Evolutionary conservation across 306 rosid genomes (phyloP), one percentile per base, ranked within the genome.

Genomic region (Prosopis cineraria): DNA sequence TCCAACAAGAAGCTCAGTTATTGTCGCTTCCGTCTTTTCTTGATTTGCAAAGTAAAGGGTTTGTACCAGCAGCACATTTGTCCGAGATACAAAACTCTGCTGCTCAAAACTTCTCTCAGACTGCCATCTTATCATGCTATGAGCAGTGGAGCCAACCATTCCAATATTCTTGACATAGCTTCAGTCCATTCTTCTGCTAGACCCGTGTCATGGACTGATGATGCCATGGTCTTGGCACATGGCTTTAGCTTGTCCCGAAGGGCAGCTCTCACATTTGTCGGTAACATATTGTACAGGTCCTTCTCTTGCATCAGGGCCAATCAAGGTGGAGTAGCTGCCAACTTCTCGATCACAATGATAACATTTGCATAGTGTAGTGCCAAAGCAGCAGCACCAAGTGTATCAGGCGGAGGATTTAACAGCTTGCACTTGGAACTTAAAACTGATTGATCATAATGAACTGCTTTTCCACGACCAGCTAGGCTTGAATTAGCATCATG

Each of bases 101-200:
- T 96, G 99, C 89, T 96, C 99, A 66, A 82, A 91, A 76, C 98
- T 93, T 75, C 99, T 88, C 87, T 96, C 99, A 0, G 99, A 91
- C 79, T 96, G 99, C 99, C 99, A 96, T 87, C 94, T 87, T 47
- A 93, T 87, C 91, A 90, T 96, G 87, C 89, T 96, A 64, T 96
- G 99, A 74, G 99, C 97, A 62, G 93, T 30, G 99, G 99, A 16
- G 93, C 98, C 80, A 93, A 72, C 99, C 99, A 96, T 80, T 96
- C 99, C 69, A 96, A 79, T 79, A 93, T 90, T 43, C 83, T 80
- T 0, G 92, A 27, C 84, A 96, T 89, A 44, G 98, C 99, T 43
- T 83, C 90, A 1, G 72, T 93, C 99, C 99, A 96, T 73, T 96
- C 99, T 36, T 73, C 88, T 19, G 94, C 99, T 58, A 96, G 93